Evolutionary conservation across 768 basidiomycete genomes (phyloP).

Genomic region (Tricholoma furcatifolium): DNA sequence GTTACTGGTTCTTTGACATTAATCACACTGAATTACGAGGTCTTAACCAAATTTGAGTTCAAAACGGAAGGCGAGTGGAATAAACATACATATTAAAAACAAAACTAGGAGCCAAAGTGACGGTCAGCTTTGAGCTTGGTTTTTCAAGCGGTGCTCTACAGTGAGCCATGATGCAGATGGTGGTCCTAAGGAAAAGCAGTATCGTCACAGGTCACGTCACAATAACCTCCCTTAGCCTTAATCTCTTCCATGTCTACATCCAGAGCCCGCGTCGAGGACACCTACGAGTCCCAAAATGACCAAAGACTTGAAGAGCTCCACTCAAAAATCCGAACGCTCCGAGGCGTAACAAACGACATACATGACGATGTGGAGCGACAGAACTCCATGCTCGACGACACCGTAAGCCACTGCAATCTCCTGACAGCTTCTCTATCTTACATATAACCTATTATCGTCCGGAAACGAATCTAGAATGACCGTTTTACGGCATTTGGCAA

Average conservation of each 20-base stretch:
- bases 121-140: no score
- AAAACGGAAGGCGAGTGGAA: no score
- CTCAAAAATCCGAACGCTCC: slow-evolving; percentile 77
- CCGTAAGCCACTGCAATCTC: slow-evolving; percentile 44
- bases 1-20: no score
- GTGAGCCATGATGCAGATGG: no score
- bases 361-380: slow-evolving; percentile 83
- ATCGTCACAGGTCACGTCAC: no score
- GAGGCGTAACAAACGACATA: slow-evolving; percentile 88
- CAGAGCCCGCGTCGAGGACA: slow-evolving; percentile 55
- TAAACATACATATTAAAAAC: no score
- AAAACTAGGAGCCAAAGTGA: no score
- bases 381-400: slow-evolving; percentile 74
- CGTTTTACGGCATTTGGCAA: slow-evolving; percentile 65
- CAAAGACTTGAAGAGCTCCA: slow-evolving; percentile 81
- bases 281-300: slow-evolving; percentile 86
- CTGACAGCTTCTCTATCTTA: neutral
- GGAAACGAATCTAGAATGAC: slow-evolving; percentile 39
- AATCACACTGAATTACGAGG: no score
- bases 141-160: no score
- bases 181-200: no score
- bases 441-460: neutral
- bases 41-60: no score
- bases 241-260: slow-evolving; percentile 38
- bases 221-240: neutral